Evolutionary conservation across 768 basidiomycete genomes (phyloP), one percentile per base, ranked within the genome.

Genomic region (Mycena maculata): DNA sequence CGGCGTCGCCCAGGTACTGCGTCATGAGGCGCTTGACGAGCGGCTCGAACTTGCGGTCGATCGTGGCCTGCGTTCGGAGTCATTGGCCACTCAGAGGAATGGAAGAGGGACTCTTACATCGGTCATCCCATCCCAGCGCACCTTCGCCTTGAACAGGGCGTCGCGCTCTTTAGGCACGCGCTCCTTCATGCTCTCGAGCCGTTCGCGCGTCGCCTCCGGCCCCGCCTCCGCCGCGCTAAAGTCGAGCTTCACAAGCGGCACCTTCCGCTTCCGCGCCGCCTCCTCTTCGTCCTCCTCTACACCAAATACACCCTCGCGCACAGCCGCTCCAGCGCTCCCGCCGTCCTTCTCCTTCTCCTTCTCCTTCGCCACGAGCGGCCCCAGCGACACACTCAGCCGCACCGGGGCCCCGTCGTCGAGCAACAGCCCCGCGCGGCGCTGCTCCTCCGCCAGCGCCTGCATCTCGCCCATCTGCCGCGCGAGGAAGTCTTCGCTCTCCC

Each of bases 391-490:
- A 71, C 90, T 92, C 58, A 98, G 84, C 73, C 91, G 90, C 73
- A 98, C 92, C 7, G 95, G 94, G 20, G 93, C 93, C 30, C 94
- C 94, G 69, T 98, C 96, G 68, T 97, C 96, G 33, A 96, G 85
- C 18, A 98, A 80, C 79, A 97, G 85, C 31, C 96, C 96, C 9
- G 93, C 94, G 74, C 94, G 93, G 68, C 94, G 90, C 73, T 98
- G 95, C 74, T 96, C 92, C 55, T 93, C 93, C 15, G 93, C 93
- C 30, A 97, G 82, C 2, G 93, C 91, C 70, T 95, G 94, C 90
- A 97, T 92, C 77, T 98, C 96, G 69, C 94, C 94, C 94, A 97
- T 95, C 75, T 98, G 96, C 60, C 90, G 86, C 38, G 94, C 93
- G 65, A 98, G 84, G 86, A 99, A 98, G 68, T 90, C 92, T 77